Evolutionary conservation across 2,329 filamentous ascomycete genomes (phyloP).

Genomic region (Chaetomium sp.): DNA sequence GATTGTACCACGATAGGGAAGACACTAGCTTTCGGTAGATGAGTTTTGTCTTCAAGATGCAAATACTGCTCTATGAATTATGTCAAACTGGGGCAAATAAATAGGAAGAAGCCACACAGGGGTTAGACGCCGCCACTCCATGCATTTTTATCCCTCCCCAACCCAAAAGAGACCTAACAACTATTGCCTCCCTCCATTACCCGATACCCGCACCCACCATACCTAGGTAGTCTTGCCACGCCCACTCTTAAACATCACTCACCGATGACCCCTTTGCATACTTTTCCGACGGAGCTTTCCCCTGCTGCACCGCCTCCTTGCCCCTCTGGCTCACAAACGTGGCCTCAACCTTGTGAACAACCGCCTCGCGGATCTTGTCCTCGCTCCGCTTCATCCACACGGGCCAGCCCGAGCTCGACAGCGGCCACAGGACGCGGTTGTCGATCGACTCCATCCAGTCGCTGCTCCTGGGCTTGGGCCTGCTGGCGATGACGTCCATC

Average conservation of each 20-base stretch:
- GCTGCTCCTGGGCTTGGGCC: constrained; percentile 51
- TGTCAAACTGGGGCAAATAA: neutral
- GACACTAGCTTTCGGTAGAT: too few species aligned
- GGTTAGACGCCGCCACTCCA: neutral
- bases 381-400: constrained; percentile 53
- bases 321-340: constrained; percentile 38
- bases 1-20: neutral
- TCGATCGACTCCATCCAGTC: constrained; percentile 50
- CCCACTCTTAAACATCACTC: constrained; percentile 17
- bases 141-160: neutral
- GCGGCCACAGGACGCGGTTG: constrained; percentile 46
- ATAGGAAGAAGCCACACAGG: neutral
- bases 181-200: neutral
- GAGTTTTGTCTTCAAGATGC: neutral
- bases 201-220: neutral
- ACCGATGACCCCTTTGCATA: constrained; percentile 8
- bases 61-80: neutral
- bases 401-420: constrained; percentile 49
- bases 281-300: constrained; percentile 16
- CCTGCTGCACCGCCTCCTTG: constrained; percentile 9
- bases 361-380: constrained; percentile 49
- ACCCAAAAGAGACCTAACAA: neutral
- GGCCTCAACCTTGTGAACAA: constrained; percentile 42
- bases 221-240: neutral
- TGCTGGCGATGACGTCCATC: constrained; percentile 63